Evolutionary conservation across 768 basidiomycete species (phyloP).

Genomic region (Mycena galopus): DNA sequence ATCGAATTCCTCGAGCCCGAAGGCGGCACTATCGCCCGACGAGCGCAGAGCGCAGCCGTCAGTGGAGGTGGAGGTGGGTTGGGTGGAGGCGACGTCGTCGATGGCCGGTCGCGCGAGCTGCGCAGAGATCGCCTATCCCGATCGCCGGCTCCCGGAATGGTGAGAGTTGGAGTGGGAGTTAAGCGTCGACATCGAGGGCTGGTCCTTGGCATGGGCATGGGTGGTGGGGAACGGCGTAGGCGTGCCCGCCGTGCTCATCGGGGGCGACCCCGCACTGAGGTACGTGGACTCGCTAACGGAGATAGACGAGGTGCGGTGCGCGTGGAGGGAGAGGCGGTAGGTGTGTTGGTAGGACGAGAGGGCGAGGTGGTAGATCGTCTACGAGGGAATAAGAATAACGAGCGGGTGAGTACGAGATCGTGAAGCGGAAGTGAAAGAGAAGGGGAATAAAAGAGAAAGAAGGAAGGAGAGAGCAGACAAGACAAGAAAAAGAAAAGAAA

Average conservation of each 20-base stretch:
- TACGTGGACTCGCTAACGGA: constrained; percentile 37
- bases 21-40: constrained; percentile 15
- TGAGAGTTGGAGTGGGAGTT: too few species aligned
- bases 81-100: constrained; percentile 12
- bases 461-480: too few species aligned
- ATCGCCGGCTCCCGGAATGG: too few species aligned
- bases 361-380: constrained; percentile 47
- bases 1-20: constrained; percentile 24
- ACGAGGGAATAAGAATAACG: too few species aligned
- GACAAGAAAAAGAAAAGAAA: too few species aligned
- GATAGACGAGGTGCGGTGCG: constrained; percentile 26
- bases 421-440: too few species aligned
- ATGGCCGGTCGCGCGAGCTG: constrained; percentile 21
- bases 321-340: constrained; percentile 40
- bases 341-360: constrained; percentile 43
- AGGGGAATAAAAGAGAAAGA: too few species aligned
- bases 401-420: too few species aligned
- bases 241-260: constrained; percentile 33
- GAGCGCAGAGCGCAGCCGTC: constrained; percentile 16
- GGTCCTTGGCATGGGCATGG: constrained; percentile 32
- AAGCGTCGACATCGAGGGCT: constrained; percentile 41
- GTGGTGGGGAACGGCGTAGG: constrained; percentile 7
- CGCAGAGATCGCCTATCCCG: constrained; percentile 34
- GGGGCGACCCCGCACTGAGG: constrained; percentile 37
- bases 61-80: constrained; percentile 37